Base-by-base conservation (phyloP, 257 asterid genomes). In the Schizonepeta tenuifolia region DNA sequence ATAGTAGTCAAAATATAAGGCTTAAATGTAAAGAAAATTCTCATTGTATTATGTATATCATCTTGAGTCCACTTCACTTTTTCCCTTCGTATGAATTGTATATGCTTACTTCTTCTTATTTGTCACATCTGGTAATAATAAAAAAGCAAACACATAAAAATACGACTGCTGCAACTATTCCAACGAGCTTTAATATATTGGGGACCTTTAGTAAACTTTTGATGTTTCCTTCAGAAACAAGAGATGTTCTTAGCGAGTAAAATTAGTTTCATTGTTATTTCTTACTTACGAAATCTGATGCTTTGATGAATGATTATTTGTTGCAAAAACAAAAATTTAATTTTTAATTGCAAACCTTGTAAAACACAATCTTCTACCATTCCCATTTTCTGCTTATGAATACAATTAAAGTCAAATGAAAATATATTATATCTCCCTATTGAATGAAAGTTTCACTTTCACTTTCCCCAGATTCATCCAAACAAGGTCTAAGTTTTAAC, bases 321-420 rank as follows among this genome's bases (percentile, higher is more conserved):
- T 33, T 9, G 33, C 41, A 11, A 44, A 21, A 13, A 13, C 10
- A 38, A 70, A 35, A 35, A 13, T 21, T 49, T 49, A 21, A 15
- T 44, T 56, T 65, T n/a, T 63, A 44, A 14, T 57, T 36, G 69
- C 41, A 26, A 64, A 36, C 44, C 17, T 35, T 41, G 18, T 9
- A 62, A 55, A 44, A 21, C 64, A 15, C 14, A 47, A 35, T 14
- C 51, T 56, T 58, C 9, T 9, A 28, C 50, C 26, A 53, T 56
- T 53, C 71, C 15, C 46, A 15, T 41, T 54, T 70, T 74, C 67
- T 56, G 35, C 9, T 28, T 49, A 20, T 60, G 47, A 22, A 14
- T 44, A 31, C 65, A 41, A 59, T 14, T 14, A 12, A 26, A 54
- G 33, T 26, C 28, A 41, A 46, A 76, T 35, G n/a, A 35, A 8